Evolutionary conservation across 2,329 filamentous ascomycete genomes (phyloP), one percentile per base, ranked within the genome.

Genomic region (Talaromyces sp.): DNA sequence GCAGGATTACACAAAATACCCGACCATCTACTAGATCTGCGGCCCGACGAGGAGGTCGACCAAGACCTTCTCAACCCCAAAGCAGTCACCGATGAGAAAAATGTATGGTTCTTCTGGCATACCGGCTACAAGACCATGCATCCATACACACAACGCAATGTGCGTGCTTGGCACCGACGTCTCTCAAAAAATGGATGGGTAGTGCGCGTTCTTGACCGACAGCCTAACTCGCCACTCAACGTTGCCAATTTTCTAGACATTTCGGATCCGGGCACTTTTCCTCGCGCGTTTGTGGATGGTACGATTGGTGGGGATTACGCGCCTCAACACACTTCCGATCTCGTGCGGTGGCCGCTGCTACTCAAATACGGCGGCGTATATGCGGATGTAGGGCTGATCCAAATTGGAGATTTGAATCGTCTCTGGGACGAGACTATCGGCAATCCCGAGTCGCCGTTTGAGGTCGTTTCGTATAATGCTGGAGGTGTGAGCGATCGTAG

Each of bases 61-160:
- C 62, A 75, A 16, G 76, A 77, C 11, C 68, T 85, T 35, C 68
- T 79, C 0, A 70, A 81, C 60, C 79, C 78, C 0, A 69, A 67
- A 22, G 75, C 80, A 22, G 72, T 82, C 33, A 70, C 74, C 0
- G 71, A 74, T 35, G 78, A 81, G 54, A 86, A 86, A 71, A 85
- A 85, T 57, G 75, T 87, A 31, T 87, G 84, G 79, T 84, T 85
- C 70, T 87, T 85, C 74, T 87, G 85, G 85, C 79, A 86, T 70
- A 74, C 74, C 3, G 84, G 84, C 33, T 83, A 80, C 68, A 50
- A 68, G 3, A 74, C 72, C 31, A 82, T 87, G 79, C 82, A 84
- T 64, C 76, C 78, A 0, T 86, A 85, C 70, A 77, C 81, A 4
- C 75, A 82, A 65, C 83, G 85, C 47, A 86, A 82, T 66, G 76